A percentile compares a stretch with the other conserved stretches of the same genome.
phyloP scores from a whole-genome alignment of 805 yeast genomes.

The Hyphopichia homilentoma region DNA sequence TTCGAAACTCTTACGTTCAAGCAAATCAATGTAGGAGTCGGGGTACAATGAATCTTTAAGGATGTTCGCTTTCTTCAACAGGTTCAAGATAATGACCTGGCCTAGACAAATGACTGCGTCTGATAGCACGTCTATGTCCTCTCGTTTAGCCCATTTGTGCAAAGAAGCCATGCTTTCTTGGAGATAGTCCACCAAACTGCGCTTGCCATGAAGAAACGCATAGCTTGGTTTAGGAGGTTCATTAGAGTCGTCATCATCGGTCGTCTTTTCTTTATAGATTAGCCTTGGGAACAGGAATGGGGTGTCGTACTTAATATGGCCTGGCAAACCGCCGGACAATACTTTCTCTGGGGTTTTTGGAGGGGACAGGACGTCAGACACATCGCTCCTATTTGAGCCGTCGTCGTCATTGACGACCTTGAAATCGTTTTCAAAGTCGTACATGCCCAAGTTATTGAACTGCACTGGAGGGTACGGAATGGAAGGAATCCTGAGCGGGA shows the following conservation, averaged over 20 bases:
- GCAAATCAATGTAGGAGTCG: slow-evolving; percentile 3
- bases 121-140: slow-evolving; percentile 5
- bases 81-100: slow-evolving; percentile 10
- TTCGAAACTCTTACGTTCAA: slow-evolving; percentile 12
- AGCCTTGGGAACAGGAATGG: slow-evolving; percentile 6
- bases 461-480: slow-evolving; percentile 19
- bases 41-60: background rate
- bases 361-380: slow-evolving; percentile 1
- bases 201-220: slow-evolving; percentile 6
- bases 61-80: slow-evolving; percentile 4
- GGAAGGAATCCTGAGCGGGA: slow-evolving; percentile 17
- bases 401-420: slow-evolving; percentile 9
- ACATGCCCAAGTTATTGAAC: slow-evolving; percentile 13
- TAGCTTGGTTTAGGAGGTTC: slow-evolving; percentile 4
- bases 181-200: slow-evolving; percentile 7
- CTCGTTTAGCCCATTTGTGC: too few species aligned
- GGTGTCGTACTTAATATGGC: background rate
- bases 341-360: background rate
- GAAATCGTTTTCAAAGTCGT: slow-evolving; percentile 18
- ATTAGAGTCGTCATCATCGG: background rate
- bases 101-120: slow-evolving; percentile 16
- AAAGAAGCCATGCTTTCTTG: slow-evolving; percentile 2
- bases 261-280: background rate
- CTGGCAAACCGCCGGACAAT: slow-evolving; percentile 2
- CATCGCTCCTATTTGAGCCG: slow-evolving; percentile 7